phyloP scores from a whole-genome alignment of 2,329 filamentous ascomycete genomes.

The Epichloe bromicola region DNA sequence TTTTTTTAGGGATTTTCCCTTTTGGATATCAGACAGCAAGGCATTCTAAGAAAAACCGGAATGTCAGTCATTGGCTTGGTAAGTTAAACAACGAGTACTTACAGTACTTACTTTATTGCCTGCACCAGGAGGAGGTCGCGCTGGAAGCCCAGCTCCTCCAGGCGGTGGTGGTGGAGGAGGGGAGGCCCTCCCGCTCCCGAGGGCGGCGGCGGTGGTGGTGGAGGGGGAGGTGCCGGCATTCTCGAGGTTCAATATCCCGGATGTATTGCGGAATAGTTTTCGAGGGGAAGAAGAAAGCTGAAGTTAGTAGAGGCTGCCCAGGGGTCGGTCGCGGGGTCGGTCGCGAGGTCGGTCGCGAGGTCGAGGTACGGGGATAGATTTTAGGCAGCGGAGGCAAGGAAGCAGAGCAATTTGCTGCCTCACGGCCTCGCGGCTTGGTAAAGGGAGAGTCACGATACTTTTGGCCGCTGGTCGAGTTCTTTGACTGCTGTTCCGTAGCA shows the following conservation, averaged over 20 bases:
- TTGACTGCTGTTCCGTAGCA: neutral
- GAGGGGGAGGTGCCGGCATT: slow-evolving; percentile 49
- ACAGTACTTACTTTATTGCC: slow-evolving; percentile 55
- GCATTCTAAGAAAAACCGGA: slow-evolving; percentile 48
- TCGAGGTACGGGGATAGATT: slow-evolving; percentile 1
- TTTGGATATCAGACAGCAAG: slow-evolving; percentile 74
- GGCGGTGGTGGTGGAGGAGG: slow-evolving; percentile 52
- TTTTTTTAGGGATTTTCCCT: slow-evolving; percentile 71
- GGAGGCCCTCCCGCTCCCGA: no score
- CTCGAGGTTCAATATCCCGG: neutral
- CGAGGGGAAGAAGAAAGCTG: neutral
- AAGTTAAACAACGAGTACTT: slow-evolving; percentile 22
- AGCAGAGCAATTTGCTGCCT: neutral
- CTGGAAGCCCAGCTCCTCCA: slow-evolving; percentile 29
- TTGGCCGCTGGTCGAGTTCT: neutral
- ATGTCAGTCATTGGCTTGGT: neutral
- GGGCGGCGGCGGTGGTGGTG: slow-evolving; percentile 39
- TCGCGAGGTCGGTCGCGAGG: no score
- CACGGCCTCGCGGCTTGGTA: neutral
- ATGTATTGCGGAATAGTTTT: neutral
- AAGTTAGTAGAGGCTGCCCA: neutral
- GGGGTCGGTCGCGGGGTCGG: neutral
- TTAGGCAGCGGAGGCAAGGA: neutral
- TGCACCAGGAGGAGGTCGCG: slow-evolving; percentile 40
- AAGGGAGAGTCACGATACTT: neutral